These are phyloP conservation scores for Prunus armeniaca DNA, from an alignment of 306 rosid species.

Conservation along the genomic window DNA sequence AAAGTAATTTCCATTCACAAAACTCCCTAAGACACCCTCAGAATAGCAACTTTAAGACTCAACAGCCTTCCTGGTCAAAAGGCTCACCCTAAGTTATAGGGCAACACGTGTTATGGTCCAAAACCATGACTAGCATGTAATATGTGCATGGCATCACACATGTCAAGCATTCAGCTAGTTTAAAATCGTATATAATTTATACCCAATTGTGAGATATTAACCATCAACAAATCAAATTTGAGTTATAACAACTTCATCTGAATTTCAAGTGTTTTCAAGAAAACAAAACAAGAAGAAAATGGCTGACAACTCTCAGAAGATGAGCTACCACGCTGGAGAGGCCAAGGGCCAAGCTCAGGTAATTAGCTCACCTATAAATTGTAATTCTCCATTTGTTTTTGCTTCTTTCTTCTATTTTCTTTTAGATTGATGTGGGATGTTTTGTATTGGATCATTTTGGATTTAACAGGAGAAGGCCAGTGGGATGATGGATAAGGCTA, in stretches of 20 bases:
- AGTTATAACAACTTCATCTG: not conserved
- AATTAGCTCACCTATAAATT: no score
- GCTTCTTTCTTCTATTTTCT: not conserved
- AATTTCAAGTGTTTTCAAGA: not conserved
- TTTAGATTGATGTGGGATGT: not conserved
- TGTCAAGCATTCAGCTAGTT: not conserved
- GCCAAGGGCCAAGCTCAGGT: constrained; percentile 66
- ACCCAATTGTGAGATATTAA: not conserved
- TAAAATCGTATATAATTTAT: not conserved
- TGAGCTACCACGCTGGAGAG: constrained; percentile 51
- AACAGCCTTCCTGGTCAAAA: no score
- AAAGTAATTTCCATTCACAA: no score
- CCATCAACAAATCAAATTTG: not conserved
- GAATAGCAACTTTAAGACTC: no score
- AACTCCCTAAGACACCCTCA: no score
- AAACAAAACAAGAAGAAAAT: constrained; percentile 15
- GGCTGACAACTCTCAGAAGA: constrained; percentile 52
- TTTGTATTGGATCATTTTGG: not conserved
- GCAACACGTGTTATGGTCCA: no score
- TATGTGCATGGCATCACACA: not conserved
- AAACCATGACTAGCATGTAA: not conserved
- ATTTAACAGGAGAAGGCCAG: constrained; percentile 48
- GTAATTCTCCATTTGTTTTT: not conserved
- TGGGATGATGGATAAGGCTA: constrained; percentile 50
- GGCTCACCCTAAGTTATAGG: no score